These are phyloP conservation scores for Gossypium arboreum DNA, from an alignment of 345 rosid genomes.

Conservation along the genomic window DNA sequence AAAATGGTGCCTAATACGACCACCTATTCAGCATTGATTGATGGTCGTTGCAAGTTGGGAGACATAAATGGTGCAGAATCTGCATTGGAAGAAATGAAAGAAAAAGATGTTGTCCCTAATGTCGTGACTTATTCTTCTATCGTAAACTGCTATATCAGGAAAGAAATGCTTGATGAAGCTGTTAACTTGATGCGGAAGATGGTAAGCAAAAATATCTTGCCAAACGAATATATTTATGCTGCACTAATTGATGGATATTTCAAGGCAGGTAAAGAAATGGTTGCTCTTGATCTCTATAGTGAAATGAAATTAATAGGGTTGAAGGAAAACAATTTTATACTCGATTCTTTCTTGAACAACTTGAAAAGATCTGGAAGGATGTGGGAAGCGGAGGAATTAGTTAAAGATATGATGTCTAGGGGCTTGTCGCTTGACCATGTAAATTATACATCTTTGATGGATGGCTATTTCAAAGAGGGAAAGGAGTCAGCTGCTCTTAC, in stretches of 20 bases:
- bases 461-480: conserved; percentile 75
- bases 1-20: conserved; percentile 47
- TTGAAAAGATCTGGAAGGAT: conserved; percentile 56
- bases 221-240: conserved; percentile 55
- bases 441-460: conserved; percentile 88
- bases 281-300: conserved; percentile 53
- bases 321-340: conserved; percentile 49
- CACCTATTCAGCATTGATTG: conserved; percentile 68
- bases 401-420: conserved; percentile 44
- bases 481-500: conserved; percentile 62
- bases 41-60: conserved; percentile 69
- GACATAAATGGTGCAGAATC: conserved; percentile 51
- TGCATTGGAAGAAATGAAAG: conserved; percentile 56
- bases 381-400: conserved; percentile 49
- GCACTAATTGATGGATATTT: conserved; percentile 66
- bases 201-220: conserved; percentile 41
- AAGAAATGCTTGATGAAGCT: conserved; percentile 71
- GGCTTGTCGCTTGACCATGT: conserved; percentile 62
- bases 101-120: conserved; percentile 45
- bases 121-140: conserved; percentile 62
- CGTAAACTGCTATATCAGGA: conserved; percentile 65
- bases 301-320: conserved; percentile 61
- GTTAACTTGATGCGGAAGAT: conserved; percentile 48
- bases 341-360: conserved; percentile 65
- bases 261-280: conserved; percentile 54